A percentile compares a stretch with the other conserved stretches of the same genome.
Conservation (phyloP, 139 green algal species). For the Chlamydomonas asymmetrica region DNA sequence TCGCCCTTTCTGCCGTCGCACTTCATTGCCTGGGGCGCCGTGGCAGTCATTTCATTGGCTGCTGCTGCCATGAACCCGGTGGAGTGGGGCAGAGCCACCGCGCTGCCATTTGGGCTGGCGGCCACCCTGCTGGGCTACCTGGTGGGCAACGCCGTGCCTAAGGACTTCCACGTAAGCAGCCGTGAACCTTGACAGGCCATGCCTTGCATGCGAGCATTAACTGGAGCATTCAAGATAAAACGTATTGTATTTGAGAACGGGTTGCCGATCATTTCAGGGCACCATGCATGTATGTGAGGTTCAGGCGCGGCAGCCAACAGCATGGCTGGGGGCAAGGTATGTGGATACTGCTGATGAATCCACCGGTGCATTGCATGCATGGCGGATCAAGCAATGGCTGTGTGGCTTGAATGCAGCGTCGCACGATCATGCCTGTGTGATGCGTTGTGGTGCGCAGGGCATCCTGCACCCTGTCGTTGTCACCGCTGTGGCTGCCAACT, state of each 20-base stretch:
- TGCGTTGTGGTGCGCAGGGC: conserved; percentile 2
- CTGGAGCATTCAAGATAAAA: too few species aligned
- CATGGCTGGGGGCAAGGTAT: too few species aligned
- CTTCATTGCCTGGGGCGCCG: conserved; percentile 55
- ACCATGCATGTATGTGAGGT: too few species aligned
- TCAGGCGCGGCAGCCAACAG: too few species aligned
- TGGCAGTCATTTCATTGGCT: conserved; percentile 24
- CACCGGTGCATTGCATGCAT: too few species aligned
- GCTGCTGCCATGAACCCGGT: conserved; percentile 26
- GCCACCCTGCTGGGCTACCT: conserved; percentile 69
- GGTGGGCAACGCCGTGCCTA: conserved; percentile 53
- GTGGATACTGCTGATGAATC: too few species aligned
- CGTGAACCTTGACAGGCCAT: too few species aligned
- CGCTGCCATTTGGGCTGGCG: conserved; percentile 59
- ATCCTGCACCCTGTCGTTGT: conserved; percentile 74
- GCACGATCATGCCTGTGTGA: neutral
- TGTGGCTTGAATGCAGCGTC: too few species aligned
- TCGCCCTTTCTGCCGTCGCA: conserved; percentile 57
- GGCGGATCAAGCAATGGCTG: too few species aligned
- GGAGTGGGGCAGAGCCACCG: conserved; percentile 12
- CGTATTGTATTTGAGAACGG: too few species aligned
- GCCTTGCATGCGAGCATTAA: too few species aligned
- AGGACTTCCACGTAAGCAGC: conserved; percentile 30
- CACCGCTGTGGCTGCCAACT: conserved; percentile 61
- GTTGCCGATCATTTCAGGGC: too few species aligned